Percentiles rank a stretch among this genome's conserved stretches.
Conservation (phyloP, 306 rosid species). For the Prunus armeniaca region DNA sequence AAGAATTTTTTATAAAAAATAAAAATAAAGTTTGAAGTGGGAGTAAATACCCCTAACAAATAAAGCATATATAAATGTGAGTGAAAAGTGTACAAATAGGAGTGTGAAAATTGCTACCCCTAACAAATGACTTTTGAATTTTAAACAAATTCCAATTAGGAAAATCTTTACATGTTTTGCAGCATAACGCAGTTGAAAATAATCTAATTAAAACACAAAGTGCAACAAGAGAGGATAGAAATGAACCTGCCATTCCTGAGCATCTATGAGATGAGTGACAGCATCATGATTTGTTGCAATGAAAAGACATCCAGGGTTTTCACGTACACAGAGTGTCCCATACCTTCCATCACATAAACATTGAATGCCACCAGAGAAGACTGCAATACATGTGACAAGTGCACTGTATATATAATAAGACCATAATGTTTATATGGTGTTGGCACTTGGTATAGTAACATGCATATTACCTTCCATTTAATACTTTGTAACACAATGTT, state of each 20-base stretch:
- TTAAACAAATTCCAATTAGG: background rate
- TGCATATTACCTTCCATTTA: too few relatives aligned
- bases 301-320: conserved; percentile 96
- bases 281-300: conserved; percentile 97
- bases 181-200: background rate
- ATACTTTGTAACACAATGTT: too few relatives aligned
- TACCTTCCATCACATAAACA: conserved; percentile 46
- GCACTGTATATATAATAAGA: too few relatives aligned
- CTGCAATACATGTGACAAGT: background rate
- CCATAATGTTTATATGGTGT: too few relatives aligned
- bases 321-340: conserved; percentile 90
- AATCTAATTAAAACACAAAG: background rate
- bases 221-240: conserved; percentile 18
- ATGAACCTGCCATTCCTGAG: conserved; percentile 98
- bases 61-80: background rate
- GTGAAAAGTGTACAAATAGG: background rate
- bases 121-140: background rate
- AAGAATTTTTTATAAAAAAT: too few relatives aligned
- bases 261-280: conserved; percentile 97
- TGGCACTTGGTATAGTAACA: too few relatives aligned
- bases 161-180: background rate
- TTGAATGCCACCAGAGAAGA: background rate
- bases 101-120: background rate
- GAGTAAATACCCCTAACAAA: too few relatives aligned
- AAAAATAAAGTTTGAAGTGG: too few relatives aligned